A percentile compares a stretch with the other conserved stretches of the same genome.
Conservation (phyloP, 1,284 basidiomycete genomes). For the Porodaedalea pini region DNA sequence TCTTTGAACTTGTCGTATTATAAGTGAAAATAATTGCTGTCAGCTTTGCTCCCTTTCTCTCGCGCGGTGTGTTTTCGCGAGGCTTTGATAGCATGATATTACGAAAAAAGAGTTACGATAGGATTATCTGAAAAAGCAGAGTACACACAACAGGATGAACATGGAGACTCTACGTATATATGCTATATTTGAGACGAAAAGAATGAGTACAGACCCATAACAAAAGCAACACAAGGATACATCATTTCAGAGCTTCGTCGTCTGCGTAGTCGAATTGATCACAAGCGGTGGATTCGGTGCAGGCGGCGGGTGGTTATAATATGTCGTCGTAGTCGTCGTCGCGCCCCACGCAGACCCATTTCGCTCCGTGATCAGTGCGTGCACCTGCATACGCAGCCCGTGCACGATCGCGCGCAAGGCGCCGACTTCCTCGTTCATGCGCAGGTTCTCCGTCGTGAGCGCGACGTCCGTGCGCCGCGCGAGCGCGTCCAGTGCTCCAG, state of each 20-base stretch:
- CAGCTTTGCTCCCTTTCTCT: not conserved
- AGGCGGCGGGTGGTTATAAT: slow-evolving; percentile 5
- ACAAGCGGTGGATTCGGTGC: not conserved
- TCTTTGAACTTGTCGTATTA: not conserved
- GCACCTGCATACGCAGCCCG: slow-evolving; percentile 77
- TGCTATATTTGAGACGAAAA: no score
- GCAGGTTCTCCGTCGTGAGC: slow-evolving; percentile 65
- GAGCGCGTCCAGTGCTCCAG: slow-evolving; percentile 59
- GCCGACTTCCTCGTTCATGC: slow-evolving; percentile 74
- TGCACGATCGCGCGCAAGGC: slow-evolving; percentile 70
- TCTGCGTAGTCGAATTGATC: slow-evolving; percentile 11
- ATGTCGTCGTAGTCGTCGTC: slow-evolving; percentile 2
- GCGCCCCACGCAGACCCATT: slow-evolving; percentile 9
- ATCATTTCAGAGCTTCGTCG: slow-evolving; percentile 14
- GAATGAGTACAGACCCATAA: no score
- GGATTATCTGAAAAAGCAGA: no score
- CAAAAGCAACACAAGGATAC: no score
- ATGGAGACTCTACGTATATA: no score
- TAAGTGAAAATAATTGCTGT: slow-evolving; percentile 7
- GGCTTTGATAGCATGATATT: not conserved
- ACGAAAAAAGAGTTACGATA: no score
- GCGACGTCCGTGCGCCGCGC: slow-evolving; percentile 62
- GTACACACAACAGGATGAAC: no score
- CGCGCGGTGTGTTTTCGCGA: not conserved
- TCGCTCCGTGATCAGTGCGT: slow-evolving; percentile 17